These are phyloP conservation scores for Aspergillus ochraceoroseus DNA, from an alignment of 2,329 filamentous ascomycete species.

Conservation along the genomic window DNA sequence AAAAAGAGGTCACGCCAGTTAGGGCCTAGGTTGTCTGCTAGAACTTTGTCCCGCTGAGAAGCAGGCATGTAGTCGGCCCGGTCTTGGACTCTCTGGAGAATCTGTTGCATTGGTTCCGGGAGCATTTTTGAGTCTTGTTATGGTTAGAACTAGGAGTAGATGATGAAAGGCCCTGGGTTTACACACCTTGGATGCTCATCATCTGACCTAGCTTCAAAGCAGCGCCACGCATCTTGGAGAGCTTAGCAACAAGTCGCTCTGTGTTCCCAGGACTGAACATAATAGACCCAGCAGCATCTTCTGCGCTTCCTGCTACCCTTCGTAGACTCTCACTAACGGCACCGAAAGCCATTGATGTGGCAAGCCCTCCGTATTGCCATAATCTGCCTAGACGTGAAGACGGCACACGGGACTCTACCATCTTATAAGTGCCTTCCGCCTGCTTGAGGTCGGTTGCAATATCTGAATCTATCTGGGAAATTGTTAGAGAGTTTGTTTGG, in stretches of 20 bases:
- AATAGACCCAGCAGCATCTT: slow-evolving; percentile 60
- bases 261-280: slow-evolving; percentile 87
- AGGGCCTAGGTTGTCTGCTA: slow-evolving; percentile 69
- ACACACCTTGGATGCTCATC: slow-evolving; percentile 80
- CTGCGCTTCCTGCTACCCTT: slow-evolving; percentile 66
- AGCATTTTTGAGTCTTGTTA: slow-evolving; percentile 79
- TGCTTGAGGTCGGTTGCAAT: slow-evolving; percentile 22
- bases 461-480: slow-evolving; percentile 16
- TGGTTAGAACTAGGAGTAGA: background rate
- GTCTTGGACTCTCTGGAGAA: slow-evolving; percentile 91
- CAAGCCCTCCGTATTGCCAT: slow-evolving; percentile 92
- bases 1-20: slow-evolving; percentile 81
- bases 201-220: slow-evolving; percentile 97
- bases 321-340: slow-evolving; percentile 81
- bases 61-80: slow-evolving; percentile 97
- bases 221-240: slow-evolving; percentile 93
- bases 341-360: slow-evolving; percentile 91
- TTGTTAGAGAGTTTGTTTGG: slow-evolving; percentile 7
- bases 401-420: slow-evolving; percentile 85
- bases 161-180: background rate
- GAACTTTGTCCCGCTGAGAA: slow-evolving; percentile 82
- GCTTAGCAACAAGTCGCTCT: slow-evolving; percentile 84
- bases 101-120: slow-evolving; percentile 77
- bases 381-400: slow-evolving; percentile 79
- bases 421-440: slow-evolving; percentile 53